phyloP scores from a whole-genome alignment of 192 early-diverging fungal species.

The Gigaspora rosea region DNA sequence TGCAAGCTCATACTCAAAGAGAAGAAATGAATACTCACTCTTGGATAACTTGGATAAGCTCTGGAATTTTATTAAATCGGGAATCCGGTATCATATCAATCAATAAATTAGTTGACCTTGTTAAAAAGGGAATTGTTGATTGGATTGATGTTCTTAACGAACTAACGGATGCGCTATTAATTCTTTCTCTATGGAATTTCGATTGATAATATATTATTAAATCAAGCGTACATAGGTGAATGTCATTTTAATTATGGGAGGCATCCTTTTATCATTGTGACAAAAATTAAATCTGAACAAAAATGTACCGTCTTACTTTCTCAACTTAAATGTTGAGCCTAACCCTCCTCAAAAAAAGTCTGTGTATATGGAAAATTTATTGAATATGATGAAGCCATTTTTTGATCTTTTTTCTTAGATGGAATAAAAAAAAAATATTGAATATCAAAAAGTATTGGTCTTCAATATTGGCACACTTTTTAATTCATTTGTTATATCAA shows the following conservation, averaged over 20 bases:
- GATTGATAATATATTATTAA: neutral
- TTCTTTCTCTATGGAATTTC: neutral
- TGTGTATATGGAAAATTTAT: conserved; percentile 3
- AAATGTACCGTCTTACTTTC: neutral
- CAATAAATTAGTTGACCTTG: neutral
- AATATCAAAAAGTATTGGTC: neutral
- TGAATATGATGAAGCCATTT: conserved; percentile 7
- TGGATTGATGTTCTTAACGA: neutral
- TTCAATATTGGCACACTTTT: neutral
- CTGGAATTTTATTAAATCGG: conserved; percentile 2
- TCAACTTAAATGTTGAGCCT: neutral
- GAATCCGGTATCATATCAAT: conserved; percentile 1
- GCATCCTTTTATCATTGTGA: neutral
- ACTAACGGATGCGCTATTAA: neutral
- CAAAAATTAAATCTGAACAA: neutral
- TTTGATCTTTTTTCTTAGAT: conserved; percentile 12
- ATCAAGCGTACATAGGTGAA: conserved; percentile 8
- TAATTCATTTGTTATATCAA: neutral
- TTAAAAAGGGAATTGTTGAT: neutral
- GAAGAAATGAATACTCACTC: neutral
- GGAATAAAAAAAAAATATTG: neutral
- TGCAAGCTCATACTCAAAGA: neutral
- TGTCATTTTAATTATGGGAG: neutral
- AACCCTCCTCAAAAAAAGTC: neutral
- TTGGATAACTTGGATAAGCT: neutral